These are phyloP conservation scores for Pascua guehoae DNA, from an alignment of 1,284 basidiomycete genomes.

Conservation along the genomic window DNA sequence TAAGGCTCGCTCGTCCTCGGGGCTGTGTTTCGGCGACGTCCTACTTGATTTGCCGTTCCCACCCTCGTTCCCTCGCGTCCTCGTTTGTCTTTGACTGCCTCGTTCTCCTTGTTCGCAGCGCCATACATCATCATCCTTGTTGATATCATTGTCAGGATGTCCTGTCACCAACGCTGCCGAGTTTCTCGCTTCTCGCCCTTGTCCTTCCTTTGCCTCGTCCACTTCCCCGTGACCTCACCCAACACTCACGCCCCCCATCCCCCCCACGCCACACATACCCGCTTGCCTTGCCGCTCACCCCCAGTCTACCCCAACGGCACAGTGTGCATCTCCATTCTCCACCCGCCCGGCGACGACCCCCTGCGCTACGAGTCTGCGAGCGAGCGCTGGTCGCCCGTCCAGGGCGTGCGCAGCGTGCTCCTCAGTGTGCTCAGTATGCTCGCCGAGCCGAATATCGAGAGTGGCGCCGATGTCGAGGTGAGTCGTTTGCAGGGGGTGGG, in stretches of 20 bases:
- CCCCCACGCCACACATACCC: background rate
- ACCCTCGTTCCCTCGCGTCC: background rate
- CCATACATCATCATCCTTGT: background rate
- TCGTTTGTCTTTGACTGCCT: background rate
- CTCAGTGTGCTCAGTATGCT: constrained; percentile 97
- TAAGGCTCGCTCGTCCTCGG: no score
- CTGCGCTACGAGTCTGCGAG: constrained; percentile 76
- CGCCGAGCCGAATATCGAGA: constrained; percentile 99
- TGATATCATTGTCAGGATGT: no score
- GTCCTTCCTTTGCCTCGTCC: background rate
- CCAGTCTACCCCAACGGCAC: constrained; percentile 81
- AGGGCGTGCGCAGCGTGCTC: constrained; percentile 84
- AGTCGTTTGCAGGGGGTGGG: no score
- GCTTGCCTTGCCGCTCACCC: constrained; percentile 56
- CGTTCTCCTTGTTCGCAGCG: background rate
- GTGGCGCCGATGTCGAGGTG: constrained; percentile 88
- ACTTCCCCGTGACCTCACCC: background rate
- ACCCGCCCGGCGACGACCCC: constrained; percentile 88
- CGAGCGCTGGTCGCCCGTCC: constrained; percentile 95
- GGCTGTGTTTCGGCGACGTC: no score
- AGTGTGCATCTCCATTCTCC: constrained; percentile 97
- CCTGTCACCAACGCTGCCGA: background rate
- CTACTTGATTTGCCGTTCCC: background rate
- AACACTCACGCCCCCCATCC: background rate
- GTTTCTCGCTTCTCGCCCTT: background rate